Evolutionary conservation across 176 grass and related monocot genomes (phyloP).

Genomic region (sorghum (Sorghum bicolor)): DNA sequence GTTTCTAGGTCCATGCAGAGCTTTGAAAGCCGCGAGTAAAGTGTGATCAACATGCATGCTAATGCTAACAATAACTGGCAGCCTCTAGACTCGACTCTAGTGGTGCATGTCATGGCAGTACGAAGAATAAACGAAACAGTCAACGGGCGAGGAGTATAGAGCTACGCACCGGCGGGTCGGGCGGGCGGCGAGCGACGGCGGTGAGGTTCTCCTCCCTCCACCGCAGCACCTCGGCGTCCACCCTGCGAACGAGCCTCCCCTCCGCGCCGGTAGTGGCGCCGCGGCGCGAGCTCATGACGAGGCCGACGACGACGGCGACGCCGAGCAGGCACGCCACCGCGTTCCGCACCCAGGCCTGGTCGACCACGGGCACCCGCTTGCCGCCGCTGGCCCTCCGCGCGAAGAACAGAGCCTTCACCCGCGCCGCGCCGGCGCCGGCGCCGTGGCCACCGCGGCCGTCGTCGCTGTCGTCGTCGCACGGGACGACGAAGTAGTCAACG

Average conservation of each 20-base stretch:
- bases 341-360: slow-evolving; percentile 38
- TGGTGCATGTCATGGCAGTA: neutral
- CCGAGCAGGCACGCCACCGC: slow-evolving; percentile 41
- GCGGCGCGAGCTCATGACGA: slow-evolving; percentile 26
- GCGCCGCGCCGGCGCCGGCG: neutral
- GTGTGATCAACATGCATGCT: neutral
- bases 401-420: slow-evolving; percentile 27
- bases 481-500: neutral
- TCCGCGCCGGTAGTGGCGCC: neutral
- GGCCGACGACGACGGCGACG: slow-evolving; percentile 17
- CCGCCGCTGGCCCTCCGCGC: neutral
- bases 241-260: slow-evolving; percentile 23
- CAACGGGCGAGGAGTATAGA: neutral
- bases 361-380: slow-evolving; percentile 33
- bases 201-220: slow-evolving; percentile 48
- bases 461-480: neutral
- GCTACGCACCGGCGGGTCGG: slow-evolving; percentile 30
- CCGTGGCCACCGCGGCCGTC: neutral
- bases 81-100: too few species aligned
- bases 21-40: neutral
- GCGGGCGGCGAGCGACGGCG: slow-evolving; percentile 1
- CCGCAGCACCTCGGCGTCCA: slow-evolving; percentile 8
- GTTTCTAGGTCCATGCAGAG: neutral
- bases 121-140: neutral
- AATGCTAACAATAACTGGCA: neutral